These are phyloP conservation scores for Spizellomyces punctatus DNA, from an alignment of 192 early-diverging fungal species.

Conservation along the genomic window DNA sequence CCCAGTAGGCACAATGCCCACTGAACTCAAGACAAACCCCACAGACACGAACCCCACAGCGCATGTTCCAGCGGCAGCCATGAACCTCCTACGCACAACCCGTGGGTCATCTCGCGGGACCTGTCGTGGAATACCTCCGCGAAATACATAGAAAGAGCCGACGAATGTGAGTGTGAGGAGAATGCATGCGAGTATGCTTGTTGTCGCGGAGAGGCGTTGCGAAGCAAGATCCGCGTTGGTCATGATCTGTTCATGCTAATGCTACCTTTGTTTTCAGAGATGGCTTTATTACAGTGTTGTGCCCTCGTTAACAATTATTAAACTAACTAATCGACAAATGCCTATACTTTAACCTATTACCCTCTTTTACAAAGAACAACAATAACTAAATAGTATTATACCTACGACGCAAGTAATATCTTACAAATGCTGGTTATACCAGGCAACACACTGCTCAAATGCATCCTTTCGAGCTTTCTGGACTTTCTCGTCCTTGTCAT, in stretches of 20 bases:
- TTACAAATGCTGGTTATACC: neutral
- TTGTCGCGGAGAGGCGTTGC: too few relatives aligned
- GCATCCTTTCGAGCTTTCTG: neutral
- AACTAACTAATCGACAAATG: too few relatives aligned
- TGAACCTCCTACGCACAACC: conserved; percentile 55
- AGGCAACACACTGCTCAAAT: conserved; percentile 3
- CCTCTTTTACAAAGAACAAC: too few relatives aligned
- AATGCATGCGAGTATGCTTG: conserved; percentile 32
- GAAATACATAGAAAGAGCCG: conserved; percentile 58
- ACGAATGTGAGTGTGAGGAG: conserved; percentile 55
- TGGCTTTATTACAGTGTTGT: too few relatives aligned
- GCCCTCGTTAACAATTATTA: too few relatives aligned
- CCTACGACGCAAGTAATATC: too few relatives aligned
- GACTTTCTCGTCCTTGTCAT: neutral
- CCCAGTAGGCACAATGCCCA: neutral
- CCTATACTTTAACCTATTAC: too few relatives aligned
- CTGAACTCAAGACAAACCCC: neutral
- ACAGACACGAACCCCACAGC: conserved; percentile 28
- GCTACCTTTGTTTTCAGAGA: too few relatives aligned
- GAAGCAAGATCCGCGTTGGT: too few relatives aligned
- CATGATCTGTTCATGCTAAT: too few relatives aligned
- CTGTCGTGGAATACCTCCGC: conserved; percentile 4
- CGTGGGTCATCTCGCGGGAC: conserved; percentile 53
- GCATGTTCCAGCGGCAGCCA: conserved; percentile 47
- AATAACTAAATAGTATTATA: too few relatives aligned